These are phyloP conservation scores for Phialocephala sp. DNA, from an alignment of 2,329 filamentous ascomycete genomes.

Conservation along the genomic window DNA sequence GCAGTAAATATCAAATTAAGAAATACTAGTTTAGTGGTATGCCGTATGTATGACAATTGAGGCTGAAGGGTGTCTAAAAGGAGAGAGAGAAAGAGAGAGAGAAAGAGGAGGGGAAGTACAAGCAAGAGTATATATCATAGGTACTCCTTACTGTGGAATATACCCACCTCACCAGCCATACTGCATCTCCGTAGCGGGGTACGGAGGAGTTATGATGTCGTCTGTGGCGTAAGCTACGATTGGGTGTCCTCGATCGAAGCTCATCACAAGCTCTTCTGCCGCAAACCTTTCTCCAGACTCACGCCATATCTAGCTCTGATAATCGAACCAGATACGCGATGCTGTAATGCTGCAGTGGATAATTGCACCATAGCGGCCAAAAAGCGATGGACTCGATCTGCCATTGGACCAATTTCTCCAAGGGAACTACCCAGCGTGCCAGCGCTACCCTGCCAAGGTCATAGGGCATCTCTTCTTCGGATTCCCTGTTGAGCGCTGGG, in stretches of 20 bases:
- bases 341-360: conserved; percentile 12
- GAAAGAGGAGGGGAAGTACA: background rate
- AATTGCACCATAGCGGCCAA: background rate
- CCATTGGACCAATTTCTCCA: background rate
- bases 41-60: no score
- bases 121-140: background rate
- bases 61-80: background rate
- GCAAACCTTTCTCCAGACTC: background rate
- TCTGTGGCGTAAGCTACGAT: conserved; percentile 13
- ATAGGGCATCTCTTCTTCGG: background rate
- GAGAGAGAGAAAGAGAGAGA: background rate
- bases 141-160: background rate
- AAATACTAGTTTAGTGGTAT: background rate
- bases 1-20: conserved; percentile 7
- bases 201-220: conserved; percentile 11
- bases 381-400: background rate
- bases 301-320: background rate
- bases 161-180: conserved; percentile 3
- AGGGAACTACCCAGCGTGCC: background rate
- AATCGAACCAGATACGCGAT: background rate
- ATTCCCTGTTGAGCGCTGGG: background rate
- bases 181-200: conserved; percentile 5
- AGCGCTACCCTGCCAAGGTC: conserved; percentile 10
- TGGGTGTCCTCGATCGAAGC: background rate
- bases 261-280: background rate